Percentiles rank a stretch among this genome's conserved stretches.
phyloP scores from a whole-genome alignment of 73 alveolate species.

The Paramecium biaurelia region DNA sequence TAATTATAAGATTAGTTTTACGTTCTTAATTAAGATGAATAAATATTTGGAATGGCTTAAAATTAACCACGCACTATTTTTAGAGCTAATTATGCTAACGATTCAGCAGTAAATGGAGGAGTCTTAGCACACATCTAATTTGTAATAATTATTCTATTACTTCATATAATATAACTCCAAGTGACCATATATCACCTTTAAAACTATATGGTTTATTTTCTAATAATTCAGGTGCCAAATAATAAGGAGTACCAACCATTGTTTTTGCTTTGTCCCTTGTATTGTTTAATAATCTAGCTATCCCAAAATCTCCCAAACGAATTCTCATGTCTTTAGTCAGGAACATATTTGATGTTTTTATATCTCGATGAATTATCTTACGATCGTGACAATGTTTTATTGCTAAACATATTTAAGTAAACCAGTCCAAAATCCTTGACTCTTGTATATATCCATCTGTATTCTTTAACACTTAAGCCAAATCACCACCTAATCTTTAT shows the following conservation, averaged over 20 bases:
- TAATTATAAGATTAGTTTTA: not conserved
- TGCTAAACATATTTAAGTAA: slow-evolving; percentile 79
- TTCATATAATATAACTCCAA: slow-evolving; percentile 88
- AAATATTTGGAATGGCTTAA: slow-evolving; percentile 74
- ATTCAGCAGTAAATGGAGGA: slow-evolving; percentile 92
- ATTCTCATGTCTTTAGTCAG: slow-evolving; percentile 90
- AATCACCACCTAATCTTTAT: slow-evolving; percentile 83
- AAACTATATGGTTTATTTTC: slow-evolving; percentile 81
- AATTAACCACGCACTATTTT: slow-evolving; percentile 83
- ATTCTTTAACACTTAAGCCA: slow-evolving; percentile 67
- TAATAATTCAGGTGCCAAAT: slow-evolving; percentile 93
- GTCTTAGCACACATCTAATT: slow-evolving; percentile 78
- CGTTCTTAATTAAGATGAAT: slow-evolving; percentile 71
- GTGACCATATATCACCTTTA: slow-evolving; percentile 85
- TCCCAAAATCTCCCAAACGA: slow-evolving; percentile 97
- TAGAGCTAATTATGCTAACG: slow-evolving; percentile 79
- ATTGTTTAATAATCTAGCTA: slow-evolving; percentile 88
- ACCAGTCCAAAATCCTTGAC: slow-evolving; percentile 85
- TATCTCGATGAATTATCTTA: slow-evolving; percentile 93
- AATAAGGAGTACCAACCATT: slow-evolving; percentile 97
- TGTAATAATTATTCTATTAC: not conserved
- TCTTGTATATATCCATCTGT: slow-evolving; percentile 70
- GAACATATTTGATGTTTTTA: slow-evolving; percentile 91
- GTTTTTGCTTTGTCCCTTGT: slow-evolving; percentile 90
- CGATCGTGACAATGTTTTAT: slow-evolving; percentile 91